Conservation (phyloP, 805 yeast genomes). For the Cyberlindnera maritima region DNA sequence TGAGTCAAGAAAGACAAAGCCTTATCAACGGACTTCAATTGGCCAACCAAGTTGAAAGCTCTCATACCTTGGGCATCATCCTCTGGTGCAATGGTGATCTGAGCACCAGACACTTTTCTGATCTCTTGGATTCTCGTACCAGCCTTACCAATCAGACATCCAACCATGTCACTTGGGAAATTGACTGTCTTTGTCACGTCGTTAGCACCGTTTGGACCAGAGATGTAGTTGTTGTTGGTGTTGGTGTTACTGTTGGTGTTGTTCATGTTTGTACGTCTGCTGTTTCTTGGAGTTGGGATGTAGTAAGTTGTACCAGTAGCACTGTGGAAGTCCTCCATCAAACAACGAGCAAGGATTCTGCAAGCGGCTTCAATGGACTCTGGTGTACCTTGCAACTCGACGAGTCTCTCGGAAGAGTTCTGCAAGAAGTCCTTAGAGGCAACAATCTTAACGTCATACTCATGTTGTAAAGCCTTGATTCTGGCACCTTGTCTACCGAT, state of each 20-base stretch:
- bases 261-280: constrained; percentile 5
- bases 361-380: constrained; percentile 56
- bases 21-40: constrained; percentile 44
- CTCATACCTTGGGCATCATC: constrained; percentile 63
- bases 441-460: constrained; percentile 70
- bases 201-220: not conserved
- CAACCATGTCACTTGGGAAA: constrained; percentile 81
- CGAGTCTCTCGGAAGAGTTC: constrained; percentile 79
- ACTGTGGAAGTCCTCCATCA: constrained; percentile 71
- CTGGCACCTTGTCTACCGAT: constrained; percentile 82
- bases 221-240: no score
- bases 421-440: constrained; percentile 84
- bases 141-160: constrained; percentile 83
- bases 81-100: constrained; percentile 71
- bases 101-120: constrained; percentile 73
- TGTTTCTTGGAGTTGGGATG: constrained; percentile 18
- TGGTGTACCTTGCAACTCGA: constrained; percentile 82
- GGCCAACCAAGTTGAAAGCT: constrained; percentile 68
- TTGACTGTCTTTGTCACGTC: constrained; percentile 40
- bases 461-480: constrained; percentile 75
- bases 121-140: constrained; percentile 87
- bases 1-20: constrained; percentile 57
- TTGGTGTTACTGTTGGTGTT: no score
- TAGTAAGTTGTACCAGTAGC: constrained; percentile 64
- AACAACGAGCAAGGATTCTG: constrained; percentile 60